These are phyloP conservation scores for Echinosophora koreensis DNA, from an alignment of 306 rosid species.

Conservation along the genomic window DNA sequence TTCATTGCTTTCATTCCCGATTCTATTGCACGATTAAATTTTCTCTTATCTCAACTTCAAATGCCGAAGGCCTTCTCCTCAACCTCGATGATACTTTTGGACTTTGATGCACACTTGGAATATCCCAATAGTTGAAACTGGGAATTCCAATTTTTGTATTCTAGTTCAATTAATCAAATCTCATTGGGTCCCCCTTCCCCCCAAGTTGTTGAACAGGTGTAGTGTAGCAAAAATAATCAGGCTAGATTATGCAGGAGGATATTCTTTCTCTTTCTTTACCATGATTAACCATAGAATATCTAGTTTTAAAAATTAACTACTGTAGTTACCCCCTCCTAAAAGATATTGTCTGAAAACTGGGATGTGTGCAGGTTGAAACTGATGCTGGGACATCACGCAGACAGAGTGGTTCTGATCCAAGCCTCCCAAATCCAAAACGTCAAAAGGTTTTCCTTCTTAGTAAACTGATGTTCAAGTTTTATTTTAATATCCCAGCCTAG, in stretches of 20 bases:
- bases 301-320: slow-evolving; percentile 13
- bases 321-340: neutral
- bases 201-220: neutral
- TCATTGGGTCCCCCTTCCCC: neutral
- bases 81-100: slow-evolving; percentile 9
- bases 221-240: slow-evolving; percentile 3
- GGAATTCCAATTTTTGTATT: slow-evolving; percentile 26
- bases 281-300: slow-evolving; percentile 20
- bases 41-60: slow-evolving; percentile 25
- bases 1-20: slow-evolving; percentile 23
- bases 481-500: neutral
- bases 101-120: slow-evolving; percentile 36
- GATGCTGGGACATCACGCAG: slow-evolving; percentile 69
- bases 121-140: slow-evolving; percentile 27
- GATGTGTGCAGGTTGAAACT: slow-evolving; percentile 56
- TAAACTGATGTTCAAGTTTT: slow-evolving; percentile 29
- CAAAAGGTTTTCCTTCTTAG: slow-evolving; percentile 68
- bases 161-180: slow-evolving; percentile 10
- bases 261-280: neutral
- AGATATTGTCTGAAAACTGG: slow-evolving; percentile 37
- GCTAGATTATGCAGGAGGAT: neutral
- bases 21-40: slow-evolving; percentile 27
- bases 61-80: slow-evolving; percentile 23
- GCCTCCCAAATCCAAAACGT: slow-evolving; percentile 78
- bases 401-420: slow-evolving; percentile 57